A percentile compares a stretch with the other conserved stretches of the same genome.
Conservation (phyloP, 2,329 filamentous ascomycete genomes). For the Paraphoma chrysanthemicola region DNA sequence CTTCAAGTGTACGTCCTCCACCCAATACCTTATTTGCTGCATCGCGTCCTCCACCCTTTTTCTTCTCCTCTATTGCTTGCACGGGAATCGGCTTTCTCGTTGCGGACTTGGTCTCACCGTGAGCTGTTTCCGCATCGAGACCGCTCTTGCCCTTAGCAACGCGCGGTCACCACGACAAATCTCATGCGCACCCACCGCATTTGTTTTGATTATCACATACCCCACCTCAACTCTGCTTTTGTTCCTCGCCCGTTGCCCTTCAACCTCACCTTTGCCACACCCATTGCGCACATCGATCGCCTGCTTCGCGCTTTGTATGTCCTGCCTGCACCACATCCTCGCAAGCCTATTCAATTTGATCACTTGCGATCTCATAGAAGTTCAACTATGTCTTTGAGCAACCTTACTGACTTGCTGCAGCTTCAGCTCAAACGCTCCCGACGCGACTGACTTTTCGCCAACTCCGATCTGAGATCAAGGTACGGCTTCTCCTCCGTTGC, state of each 20-base stretch:
- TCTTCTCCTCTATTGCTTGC: constrained; percentile 1
- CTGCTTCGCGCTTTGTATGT: constrained; percentile 1
- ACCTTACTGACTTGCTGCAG: constrained; percentile 19
- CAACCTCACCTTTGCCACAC: not conserved
- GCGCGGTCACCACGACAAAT: constrained; percentile 18
- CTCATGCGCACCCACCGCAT: constrained; percentile 12
- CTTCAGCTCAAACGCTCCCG: constrained; percentile 10
- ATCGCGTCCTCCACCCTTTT: not conserved
- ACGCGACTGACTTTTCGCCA: constrained; percentile 3
- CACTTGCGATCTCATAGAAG: constrained; percentile 10
- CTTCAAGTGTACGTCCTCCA: constrained; percentile 19
- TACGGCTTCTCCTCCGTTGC: constrained; percentile 10
- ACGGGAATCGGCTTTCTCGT: not conserved
- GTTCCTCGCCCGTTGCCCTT: constrained; percentile 4
- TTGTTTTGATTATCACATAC: constrained; percentile 9
- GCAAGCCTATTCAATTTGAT: not conserved
- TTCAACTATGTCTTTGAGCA: constrained; percentile 9
- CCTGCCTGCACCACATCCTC: constrained; percentile 2
- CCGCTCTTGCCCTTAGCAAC: constrained; percentile 5
- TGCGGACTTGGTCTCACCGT: constrained; percentile 9
- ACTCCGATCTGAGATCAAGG: constrained; percentile 18
- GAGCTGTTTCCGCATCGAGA: constrained; percentile 3
- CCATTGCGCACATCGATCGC: constrained; percentile 4
- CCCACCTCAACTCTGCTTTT: constrained; percentile 6
- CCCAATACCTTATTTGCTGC: not conserved